Evolutionary conservation across 169 alveolate species (phyloP), one percentile per base, ranked within the genome.

Genomic region (Babesia divergens): DNA sequence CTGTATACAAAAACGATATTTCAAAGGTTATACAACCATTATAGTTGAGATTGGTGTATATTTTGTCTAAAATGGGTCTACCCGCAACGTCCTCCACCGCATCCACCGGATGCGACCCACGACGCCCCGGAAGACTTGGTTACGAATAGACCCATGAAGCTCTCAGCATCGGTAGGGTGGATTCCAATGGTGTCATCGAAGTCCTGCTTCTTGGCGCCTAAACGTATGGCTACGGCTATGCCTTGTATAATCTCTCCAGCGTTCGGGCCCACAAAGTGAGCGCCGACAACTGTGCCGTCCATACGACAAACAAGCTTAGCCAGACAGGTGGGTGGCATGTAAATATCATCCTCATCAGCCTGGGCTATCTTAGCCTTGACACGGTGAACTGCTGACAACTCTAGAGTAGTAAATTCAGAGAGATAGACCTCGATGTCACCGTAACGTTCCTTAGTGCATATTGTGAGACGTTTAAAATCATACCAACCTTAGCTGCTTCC

Each of bases 211-310:
- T 96, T 96, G 18, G 95, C 97, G 22, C 98, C 98, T 24, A 93
- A 86, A 47, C 93, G 93, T 76, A 98, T 72, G 18, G 99, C 98
- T 31, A 95, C 90, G 13, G 98, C 96, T 71, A 95, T 82, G 16
- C 99, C 99, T 93, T 97, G 98, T 31, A 97, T 94, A 3, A 97
- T 94, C 86, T 98, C 99, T 5, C 99, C 99, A 9, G 99, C 99
- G 87, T 96, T 91, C 8, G 98, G 98, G 14, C 98, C 98, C 42
- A 97, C 97, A 64, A 92, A 95, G 83, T 98, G 99, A 83, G 96
- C 84, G 34, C 99, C 99, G 18, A 96, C 87, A 11, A 97, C 98
- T 55, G 91, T 91, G 31, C 95, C 97, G 65, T 88, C 85, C 72
- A 84, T 93, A 65, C 89, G 80, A 54, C 96, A 96, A 49, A 97